Evolutionary conservation across 495 filamentous ascomycete genomes (phyloP).

Genomic region (Daldinia loculata): DNA sequence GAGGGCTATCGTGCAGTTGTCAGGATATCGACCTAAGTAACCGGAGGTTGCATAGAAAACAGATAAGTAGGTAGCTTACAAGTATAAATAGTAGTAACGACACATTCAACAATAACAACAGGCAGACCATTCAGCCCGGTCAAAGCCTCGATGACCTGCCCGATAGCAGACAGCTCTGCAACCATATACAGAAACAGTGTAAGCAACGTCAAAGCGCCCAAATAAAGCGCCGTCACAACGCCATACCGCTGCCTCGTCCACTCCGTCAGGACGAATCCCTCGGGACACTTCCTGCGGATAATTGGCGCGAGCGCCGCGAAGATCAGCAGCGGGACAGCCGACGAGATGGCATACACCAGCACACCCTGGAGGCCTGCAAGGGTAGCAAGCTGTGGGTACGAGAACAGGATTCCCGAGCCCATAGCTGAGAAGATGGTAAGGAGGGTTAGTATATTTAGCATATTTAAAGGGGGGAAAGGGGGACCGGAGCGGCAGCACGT

Average conservation of each 20-base stretch:
- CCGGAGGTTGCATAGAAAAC: no score
- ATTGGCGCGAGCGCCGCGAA: constrained; percentile 76
- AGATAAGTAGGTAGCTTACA: constrained; percentile 56
- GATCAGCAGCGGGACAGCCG: constrained; percentile 69
- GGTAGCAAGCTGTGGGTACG: constrained; percentile 82
- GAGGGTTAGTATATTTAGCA: constrained; percentile 40
- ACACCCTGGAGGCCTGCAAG: constrained; percentile 78
- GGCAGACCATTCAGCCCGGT: constrained; percentile 78
- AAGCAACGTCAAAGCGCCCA: constrained; percentile 76
- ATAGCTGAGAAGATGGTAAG: constrained; percentile 63
- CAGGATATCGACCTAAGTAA: constrained; percentile 1
- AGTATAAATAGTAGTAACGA: constrained; percentile 78
- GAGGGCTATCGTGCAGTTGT: constrained; percentile 58
- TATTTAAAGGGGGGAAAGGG: constrained; percentile 39
- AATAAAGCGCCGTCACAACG: constrained; percentile 66
- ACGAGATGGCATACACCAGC: constrained; percentile 73
- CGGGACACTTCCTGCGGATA: constrained; percentile 75
- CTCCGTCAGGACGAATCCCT: constrained; percentile 81
- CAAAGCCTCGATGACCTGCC: constrained; percentile 74
- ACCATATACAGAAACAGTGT: constrained; percentile 86
- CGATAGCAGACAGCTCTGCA: constrained; percentile 75
- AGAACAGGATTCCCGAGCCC: constrained; percentile 79
- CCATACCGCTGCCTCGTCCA: constrained; percentile 81
- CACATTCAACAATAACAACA: constrained; percentile 74
- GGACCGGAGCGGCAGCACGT: constrained; percentile 80